phyloP scores from a whole-genome alignment of 2,329 filamentous ascomycete species.

The Gaeumannomyces tritici region DNA sequence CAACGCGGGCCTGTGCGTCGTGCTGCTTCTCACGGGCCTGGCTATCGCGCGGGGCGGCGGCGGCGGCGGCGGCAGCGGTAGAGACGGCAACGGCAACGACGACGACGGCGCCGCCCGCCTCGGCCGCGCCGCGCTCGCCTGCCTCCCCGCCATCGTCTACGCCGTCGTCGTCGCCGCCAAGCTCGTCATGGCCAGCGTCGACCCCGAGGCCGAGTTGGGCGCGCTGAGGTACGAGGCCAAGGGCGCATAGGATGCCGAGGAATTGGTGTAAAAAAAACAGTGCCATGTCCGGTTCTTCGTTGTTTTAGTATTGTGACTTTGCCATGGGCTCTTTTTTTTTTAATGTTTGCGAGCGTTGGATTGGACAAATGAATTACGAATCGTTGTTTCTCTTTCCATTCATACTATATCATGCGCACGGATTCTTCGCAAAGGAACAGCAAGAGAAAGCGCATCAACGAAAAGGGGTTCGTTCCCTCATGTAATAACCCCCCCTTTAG shows the following conservation, averaged over 20 bases:
- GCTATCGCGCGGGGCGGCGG: slow-evolving; percentile 19
- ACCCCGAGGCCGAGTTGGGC: slow-evolving; percentile 56
- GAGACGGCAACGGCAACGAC: slow-evolving; percentile 13
- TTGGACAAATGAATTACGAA: no score
- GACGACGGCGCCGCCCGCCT: slow-evolving; percentile 5
- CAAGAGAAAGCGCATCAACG: no score
- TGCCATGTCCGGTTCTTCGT: no score
- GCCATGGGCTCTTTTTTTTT: no score
- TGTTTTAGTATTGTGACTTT: no score
- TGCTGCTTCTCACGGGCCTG: slow-evolving; percentile 39
- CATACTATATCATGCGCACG: no score
- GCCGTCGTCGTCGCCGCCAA: slow-evolving; percentile 51
- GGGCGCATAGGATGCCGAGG: slow-evolving; percentile 43
- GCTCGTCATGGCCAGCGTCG: slow-evolving; percentile 56
- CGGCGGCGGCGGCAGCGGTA: slow-evolving; percentile 6
- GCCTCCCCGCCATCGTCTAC: slow-evolving; percentile 49
- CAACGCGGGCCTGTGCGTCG: slow-evolving; percentile 45
- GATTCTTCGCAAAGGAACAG: no score
- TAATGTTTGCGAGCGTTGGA: no score
- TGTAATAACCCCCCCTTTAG: no score
- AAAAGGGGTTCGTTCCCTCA: no score
- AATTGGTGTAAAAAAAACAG: no score
- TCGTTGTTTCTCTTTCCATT: no score
- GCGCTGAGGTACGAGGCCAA: slow-evolving; percentile 57
- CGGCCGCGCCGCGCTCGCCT: slow-evolving; percentile 32